Percentiles rank a stretch among this genome's conserved stretches.
Evolutionary conservation across 2,329 filamentous ascomycete species (phyloP).

Genomic region (Proliferodiscus dingleyae): DNA sequence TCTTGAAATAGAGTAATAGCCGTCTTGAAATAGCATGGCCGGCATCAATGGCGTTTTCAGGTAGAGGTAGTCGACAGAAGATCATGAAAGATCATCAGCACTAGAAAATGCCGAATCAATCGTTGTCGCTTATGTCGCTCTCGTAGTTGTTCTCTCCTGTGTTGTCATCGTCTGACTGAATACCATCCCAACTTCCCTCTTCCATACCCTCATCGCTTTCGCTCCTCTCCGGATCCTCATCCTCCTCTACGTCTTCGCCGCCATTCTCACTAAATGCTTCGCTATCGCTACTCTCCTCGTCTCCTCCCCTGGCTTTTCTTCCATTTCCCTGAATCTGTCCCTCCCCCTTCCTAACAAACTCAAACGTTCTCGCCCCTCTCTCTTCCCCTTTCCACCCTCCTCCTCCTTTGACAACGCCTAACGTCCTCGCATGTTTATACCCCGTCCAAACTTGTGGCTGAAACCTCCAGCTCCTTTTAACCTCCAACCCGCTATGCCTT

Average conservation of each 20-base stretch:
- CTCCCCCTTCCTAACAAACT: conserved; percentile 58
- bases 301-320: conserved; percentile 23
- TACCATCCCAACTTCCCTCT: conserved; percentile 32
- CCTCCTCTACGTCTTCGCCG: conserved; percentile 21
- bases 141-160: too few relatives aligned
- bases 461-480: conserved; percentile 67
- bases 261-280: conserved; percentile 26
- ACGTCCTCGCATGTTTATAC: conserved; percentile 68
- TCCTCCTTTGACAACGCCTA: conserved; percentile 56
- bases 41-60: conserved; percentile 9
- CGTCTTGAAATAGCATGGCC: neutral
- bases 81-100: conserved; percentile 3
- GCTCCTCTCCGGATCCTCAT: conserved; percentile 24
- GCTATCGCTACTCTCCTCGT: conserved; percentile 25
- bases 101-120: conserved; percentile 5
- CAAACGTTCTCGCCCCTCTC: conserved; percentile 51
- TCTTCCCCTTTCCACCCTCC: conserved; percentile 49
- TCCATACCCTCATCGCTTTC: conserved; percentile 30
- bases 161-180: conserved; percentile 26
- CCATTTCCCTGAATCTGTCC: conserved; percentile 32
- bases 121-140: conserved; percentile 19
- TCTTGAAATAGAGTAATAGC: neutral
- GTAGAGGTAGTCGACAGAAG: conserved; percentile 2
- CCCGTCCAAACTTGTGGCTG: conserved; percentile 63
- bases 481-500: conserved; percentile 67